phyloP scores from a whole-genome alignment of 1,139 yeast species.

The Geotrichum bryndzae region DNA sequence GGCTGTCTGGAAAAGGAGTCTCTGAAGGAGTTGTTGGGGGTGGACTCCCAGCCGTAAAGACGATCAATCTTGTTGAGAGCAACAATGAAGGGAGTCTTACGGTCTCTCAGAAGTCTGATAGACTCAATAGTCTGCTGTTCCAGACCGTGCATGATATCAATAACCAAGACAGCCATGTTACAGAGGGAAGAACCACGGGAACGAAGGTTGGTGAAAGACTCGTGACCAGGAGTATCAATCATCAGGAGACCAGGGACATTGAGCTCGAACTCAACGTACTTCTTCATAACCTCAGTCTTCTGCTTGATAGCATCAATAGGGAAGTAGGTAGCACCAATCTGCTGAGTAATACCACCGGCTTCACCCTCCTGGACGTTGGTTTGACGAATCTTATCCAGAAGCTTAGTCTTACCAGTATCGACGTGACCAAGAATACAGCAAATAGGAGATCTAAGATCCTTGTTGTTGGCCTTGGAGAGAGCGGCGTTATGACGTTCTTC shows the following conservation, averaged over 20 bases:
- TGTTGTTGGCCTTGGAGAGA: slow-evolving; percentile 33
- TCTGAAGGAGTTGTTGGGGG: slow-evolving; percentile 91
- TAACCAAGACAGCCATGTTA: slow-evolving; percentile 96
- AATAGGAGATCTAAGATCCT: slow-evolving; percentile 88
- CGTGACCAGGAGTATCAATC: slow-evolving; percentile 99
- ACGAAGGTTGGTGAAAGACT: slow-evolving; percentile 94
- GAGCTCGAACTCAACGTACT: slow-evolving; percentile 69
- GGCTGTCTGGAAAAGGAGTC: slow-evolving; percentile 81
- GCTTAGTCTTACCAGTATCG: slow-evolving; percentile 97
- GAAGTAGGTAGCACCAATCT: slow-evolving; percentile 99
- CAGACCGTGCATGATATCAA: slow-evolving; percentile 98
- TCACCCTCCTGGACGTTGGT: slow-evolving; percentile 99
- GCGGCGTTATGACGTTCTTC: slow-evolving; percentile 39
- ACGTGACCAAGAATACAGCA: slow-evolving; percentile 99
- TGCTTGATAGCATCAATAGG: slow-evolving; percentile 89
- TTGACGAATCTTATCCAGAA: slow-evolving; percentile 94
- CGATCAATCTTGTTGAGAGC: slow-evolving; percentile 97
- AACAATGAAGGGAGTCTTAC: slow-evolving; percentile 96
- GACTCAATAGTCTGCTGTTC: slow-evolving; percentile 97
- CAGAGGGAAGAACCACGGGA: slow-evolving; percentile 98
- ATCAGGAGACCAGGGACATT: slow-evolving; percentile 96
- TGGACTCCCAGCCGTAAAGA: slow-evolving; percentile 86
- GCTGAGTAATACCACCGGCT: slow-evolving; percentile 99
- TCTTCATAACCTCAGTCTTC: slow-evolving; percentile 87
- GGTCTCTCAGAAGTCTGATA: slow-evolving; percentile 81